Conservation (phyloP, 176 grass and related monocot genomes). For the Avena eriantha region DNA sequence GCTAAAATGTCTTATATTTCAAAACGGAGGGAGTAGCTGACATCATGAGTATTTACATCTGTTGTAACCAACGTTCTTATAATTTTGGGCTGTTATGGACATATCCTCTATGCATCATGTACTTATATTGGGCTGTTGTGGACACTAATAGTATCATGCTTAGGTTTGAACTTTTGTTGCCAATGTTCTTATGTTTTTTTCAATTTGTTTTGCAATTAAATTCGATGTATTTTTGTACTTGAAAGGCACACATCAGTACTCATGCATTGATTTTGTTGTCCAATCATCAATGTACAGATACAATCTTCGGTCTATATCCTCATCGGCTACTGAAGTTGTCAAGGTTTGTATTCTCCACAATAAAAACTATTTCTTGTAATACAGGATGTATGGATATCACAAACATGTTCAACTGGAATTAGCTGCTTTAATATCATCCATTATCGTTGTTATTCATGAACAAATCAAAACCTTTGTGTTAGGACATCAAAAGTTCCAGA, state of each 20-base stretch:
- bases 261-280: conserved; percentile 30
- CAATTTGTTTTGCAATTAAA: conserved; percentile 16
- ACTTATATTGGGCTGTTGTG: neutral
- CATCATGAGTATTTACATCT: too few species aligned
- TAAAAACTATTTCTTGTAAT: conserved; percentile 17
- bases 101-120: neutral
- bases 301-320: conserved; percentile 93
- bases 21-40: too few species aligned
- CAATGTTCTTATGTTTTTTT: conserved; percentile 1
- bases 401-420: conserved; percentile 24
- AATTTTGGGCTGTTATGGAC: neutral
- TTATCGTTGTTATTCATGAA: neutral
- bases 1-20: too few species aligned
- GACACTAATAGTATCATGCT: conserved; percentile 23
- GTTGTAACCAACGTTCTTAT: neutral
- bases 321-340: conserved; percentile 90
- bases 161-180: conserved; percentile 17
- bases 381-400: conserved; percentile 29
- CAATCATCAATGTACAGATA: conserved; percentile 57
- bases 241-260: neutral
- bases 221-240: neutral
- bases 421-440: conserved; percentile 6
- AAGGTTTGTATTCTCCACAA: conserved; percentile 66
- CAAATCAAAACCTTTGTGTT: conserved; percentile 4
- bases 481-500: conserved; percentile 22